These are phyloP conservation scores for Phytophthora palmivora DNA, from an alignment of 352 stramenopile species.

Conservation along the genomic window DNA sequence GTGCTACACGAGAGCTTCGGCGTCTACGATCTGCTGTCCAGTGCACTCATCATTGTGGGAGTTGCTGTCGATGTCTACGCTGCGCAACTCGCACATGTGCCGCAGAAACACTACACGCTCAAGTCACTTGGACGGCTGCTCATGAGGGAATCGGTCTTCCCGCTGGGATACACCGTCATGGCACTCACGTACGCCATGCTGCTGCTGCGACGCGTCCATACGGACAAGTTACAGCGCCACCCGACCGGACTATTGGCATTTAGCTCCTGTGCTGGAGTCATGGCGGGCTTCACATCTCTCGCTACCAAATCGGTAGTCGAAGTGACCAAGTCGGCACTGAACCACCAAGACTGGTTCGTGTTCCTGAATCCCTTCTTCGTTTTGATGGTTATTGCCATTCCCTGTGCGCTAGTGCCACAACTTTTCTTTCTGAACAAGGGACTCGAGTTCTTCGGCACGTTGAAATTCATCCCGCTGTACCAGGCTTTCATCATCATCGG, in stretches of 20 bases:
- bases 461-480: constrained; percentile 86
- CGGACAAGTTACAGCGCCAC: constrained; percentile 56
- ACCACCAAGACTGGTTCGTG: constrained; percentile 45
- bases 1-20: constrained; percentile 65
- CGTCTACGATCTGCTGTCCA: constrained; percentile 61
- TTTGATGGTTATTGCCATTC: constrained; percentile 63
- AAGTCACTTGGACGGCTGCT: constrained; percentile 53
- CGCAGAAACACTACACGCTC: constrained; percentile 65
- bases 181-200: constrained; percentile 56
- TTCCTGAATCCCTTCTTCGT: constrained; percentile 78
- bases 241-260: constrained; percentile 69
- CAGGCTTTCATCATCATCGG: constrained; percentile 86
- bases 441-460: constrained; percentile 77
- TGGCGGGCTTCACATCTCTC: constrained; percentile 80
- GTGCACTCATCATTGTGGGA: constrained; percentile 66
- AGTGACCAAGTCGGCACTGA: constrained; percentile 60
- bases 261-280: constrained; percentile 76
- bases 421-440: constrained; percentile 85
- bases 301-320: constrained; percentile 80
- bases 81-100: constrained; percentile 51
- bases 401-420: constrained; percentile 66
- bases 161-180: constrained; percentile 56
- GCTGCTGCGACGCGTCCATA: constrained; percentile 63
- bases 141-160: constrained; percentile 65
- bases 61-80: constrained; percentile 71